phyloP scores from a whole-genome alignment of 139 green algal genomes.

The Coelastrella sp. region DNA sequence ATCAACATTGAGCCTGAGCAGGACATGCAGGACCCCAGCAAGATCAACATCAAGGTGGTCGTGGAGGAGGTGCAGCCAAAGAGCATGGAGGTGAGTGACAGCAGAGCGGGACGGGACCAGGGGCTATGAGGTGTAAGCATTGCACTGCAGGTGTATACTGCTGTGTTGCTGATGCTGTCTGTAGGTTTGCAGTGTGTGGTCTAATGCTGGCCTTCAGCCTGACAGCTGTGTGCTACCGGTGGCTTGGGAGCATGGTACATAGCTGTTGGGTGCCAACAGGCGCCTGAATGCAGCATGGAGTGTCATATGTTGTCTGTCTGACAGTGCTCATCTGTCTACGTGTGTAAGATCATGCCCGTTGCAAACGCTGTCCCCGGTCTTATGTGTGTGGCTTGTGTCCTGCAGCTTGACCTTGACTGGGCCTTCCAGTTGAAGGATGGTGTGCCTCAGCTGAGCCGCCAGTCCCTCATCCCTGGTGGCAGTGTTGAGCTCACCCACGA shows the following conservation, averaged over 20 bases:
- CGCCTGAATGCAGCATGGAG: too few species aligned
- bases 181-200: too few species aligned
- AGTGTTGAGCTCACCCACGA: slow-evolving; percentile 68
- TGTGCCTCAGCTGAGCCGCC: slow-evolving; percentile 59
- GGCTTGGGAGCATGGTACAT: neutral
- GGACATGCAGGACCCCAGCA: slow-evolving; percentile 64
- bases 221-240: neutral
- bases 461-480: slow-evolving; percentile 67
- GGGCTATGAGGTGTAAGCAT: too few species aligned
- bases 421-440: slow-evolving; percentile 66
- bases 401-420: slow-evolving; percentile 73
- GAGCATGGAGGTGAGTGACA: slow-evolving; percentile 56
- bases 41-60: slow-evolving; percentile 68
- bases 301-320: too few species aligned
- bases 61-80: slow-evolving; percentile 57
- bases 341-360: neutral
- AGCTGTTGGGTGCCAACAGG: too few species aligned
- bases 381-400: too few species aligned
- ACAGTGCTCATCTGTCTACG: neutral
- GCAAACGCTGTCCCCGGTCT: neutral
- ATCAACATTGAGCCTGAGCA: slow-evolving; percentile 76
- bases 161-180: too few species aligned
- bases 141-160: too few species aligned
- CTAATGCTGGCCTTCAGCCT: neutral
- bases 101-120: too few species aligned